Percentiles rank a stretch among this genome's conserved stretches.
Evolutionary conservation across 139 green algal genomes (phyloP).

Genomic region (Chlorella sp.): DNA sequence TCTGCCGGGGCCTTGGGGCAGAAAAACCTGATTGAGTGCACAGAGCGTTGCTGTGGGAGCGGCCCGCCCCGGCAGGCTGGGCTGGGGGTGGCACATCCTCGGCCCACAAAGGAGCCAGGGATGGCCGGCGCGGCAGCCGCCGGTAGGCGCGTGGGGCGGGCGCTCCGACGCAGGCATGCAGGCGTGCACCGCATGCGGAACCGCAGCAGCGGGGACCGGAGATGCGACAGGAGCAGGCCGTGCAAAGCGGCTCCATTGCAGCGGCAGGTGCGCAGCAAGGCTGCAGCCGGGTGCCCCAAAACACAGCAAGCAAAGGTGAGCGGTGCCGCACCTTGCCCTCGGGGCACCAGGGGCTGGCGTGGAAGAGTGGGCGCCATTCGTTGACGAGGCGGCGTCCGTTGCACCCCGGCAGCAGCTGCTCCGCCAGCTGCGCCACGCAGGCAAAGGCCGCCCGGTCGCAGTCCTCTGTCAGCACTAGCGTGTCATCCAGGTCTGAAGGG

Average conservation of each 20-base stretch:
- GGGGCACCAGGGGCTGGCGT: conserved; percentile 45
- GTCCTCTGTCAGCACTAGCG: conserved; percentile 48
- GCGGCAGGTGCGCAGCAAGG: background rate
- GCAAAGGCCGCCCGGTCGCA: conserved; percentile 29
- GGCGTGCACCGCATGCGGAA: background rate
- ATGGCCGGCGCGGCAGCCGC: background rate
- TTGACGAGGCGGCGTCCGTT: conserved; percentile 17
- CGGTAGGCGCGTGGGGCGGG: conserved; percentile 4
- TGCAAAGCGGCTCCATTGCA: background rate
- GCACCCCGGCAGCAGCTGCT: conserved; percentile 23
- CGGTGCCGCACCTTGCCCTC: conserved; percentile 36
- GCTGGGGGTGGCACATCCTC: background rate
- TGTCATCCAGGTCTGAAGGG: conserved; percentile 50
- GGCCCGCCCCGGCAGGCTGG: conserved; percentile 4
- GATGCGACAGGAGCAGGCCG: background rate
- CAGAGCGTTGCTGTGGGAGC: background rate
- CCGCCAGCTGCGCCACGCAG: conserved; percentile 31
- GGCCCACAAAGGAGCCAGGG: background rate
- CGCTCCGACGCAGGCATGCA: background rate
- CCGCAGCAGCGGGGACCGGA: background rate
- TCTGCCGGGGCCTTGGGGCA: conserved; percentile 44
- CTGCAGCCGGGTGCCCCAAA: background rate
- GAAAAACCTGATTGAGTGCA: conserved; percentile 49
- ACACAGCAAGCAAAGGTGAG: background rate
- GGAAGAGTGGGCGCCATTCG: conserved; percentile 34